Percentiles rank a stretch among this genome's conserved stretches.
These are phyloP conservation scores for Cordyceps javanica DNA, from an alignment of 2,329 filamentous ascomycete species.

Conservation along the genomic window DNA sequence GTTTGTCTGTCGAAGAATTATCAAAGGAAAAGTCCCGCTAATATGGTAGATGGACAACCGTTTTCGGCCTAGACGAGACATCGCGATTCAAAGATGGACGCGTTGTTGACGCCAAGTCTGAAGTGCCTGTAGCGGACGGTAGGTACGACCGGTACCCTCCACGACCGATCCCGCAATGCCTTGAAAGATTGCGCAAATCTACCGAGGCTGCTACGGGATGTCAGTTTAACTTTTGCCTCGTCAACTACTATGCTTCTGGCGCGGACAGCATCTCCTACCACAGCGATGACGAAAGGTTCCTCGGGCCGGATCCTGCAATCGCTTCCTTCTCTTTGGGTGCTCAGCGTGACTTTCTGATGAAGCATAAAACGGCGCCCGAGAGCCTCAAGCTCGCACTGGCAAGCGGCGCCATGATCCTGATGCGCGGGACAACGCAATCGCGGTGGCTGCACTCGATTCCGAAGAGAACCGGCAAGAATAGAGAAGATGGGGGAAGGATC, in stretches of 20 bases:
- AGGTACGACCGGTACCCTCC: slow-evolving; percentile 51
- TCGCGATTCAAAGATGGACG: slow-evolving; percentile 48
- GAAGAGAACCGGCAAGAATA: slow-evolving; percentile 60
- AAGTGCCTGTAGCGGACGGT: slow-evolving; percentile 41
- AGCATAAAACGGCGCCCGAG: slow-evolving; percentile 56
- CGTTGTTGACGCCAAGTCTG: slow-evolving; percentile 39
- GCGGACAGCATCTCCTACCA: slow-evolving; percentile 74
- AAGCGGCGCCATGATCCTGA: slow-evolving; percentile 72
- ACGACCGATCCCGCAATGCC: slow-evolving; percentile 63
- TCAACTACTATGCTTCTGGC: slow-evolving; percentile 78
- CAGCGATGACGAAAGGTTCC: slow-evolving; percentile 73
- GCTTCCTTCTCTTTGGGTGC: slow-evolving; percentile 70
- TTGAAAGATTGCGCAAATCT: slow-evolving; percentile 55
- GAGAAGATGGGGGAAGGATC: slow-evolving; percentile 56
- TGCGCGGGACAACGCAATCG: slow-evolving; percentile 68
- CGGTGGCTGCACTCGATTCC: slow-evolving; percentile 76
- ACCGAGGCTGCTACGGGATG: slow-evolving; percentile 62
- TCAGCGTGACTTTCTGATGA: slow-evolving; percentile 69
- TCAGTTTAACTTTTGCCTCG: slow-evolving; percentile 70
- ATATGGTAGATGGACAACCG: slow-evolving; percentile 41
- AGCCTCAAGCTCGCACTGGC: slow-evolving; percentile 49
- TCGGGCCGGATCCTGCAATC: slow-evolving; percentile 63
- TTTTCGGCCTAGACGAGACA: slow-evolving; percentile 56
- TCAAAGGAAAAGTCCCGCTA: not conserved
- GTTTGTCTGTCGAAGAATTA: slow-evolving; percentile 20